Percentiles rank a stretch among this genome's conserved stretches.
These are phyloP conservation scores for Metschnikowia koreensis DNA, from an alignment of 805 yeast species.

Conservation along the genomic window DNA sequence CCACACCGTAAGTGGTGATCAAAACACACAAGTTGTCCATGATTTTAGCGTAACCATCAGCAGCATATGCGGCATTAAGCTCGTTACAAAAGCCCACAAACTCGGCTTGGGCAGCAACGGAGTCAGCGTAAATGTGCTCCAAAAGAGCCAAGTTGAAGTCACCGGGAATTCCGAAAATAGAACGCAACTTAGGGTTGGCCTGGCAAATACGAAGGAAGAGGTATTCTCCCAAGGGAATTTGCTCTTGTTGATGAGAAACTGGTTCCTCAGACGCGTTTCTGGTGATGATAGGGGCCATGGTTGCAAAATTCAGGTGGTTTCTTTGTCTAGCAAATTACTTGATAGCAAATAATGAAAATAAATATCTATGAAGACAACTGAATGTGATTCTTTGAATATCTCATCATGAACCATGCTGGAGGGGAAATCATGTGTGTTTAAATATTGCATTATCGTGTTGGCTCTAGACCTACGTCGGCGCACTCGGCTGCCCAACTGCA, in stretches of 20 bases:
- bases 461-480: too few relatives aligned
- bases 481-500: too few relatives aligned
- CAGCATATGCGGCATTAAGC: constrained; percentile 84
- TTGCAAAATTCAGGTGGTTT: background rate
- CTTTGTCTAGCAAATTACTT: too few relatives aligned
- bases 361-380: too few relatives aligned
- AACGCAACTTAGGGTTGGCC: constrained; percentile 47
- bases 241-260: background rate
- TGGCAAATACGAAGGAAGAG: constrained; percentile 55
- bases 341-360: too few relatives aligned
- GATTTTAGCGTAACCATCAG: constrained; percentile 79
- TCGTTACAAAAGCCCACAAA: constrained; percentile 91
- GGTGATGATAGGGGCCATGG: constrained; percentile 20
- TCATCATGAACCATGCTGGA: too few relatives aligned
- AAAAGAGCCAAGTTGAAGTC: constrained; percentile 67
- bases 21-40: constrained; percentile 59
- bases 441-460: too few relatives aligned
- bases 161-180: constrained; percentile 79
- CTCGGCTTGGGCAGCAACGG: constrained; percentile 42
- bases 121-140: constrained; percentile 59
- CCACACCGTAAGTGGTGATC: constrained; percentile 82
- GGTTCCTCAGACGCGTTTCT: constrained; percentile 12
- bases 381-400: too few relatives aligned
- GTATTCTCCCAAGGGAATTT: constrained; percentile 63
- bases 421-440: too few relatives aligned